Evolutionary conservation across 192 early-diverging fungal species (phyloP), one percentile per base, ranked within the genome.

Genomic region (Backusella luteola): DNA sequence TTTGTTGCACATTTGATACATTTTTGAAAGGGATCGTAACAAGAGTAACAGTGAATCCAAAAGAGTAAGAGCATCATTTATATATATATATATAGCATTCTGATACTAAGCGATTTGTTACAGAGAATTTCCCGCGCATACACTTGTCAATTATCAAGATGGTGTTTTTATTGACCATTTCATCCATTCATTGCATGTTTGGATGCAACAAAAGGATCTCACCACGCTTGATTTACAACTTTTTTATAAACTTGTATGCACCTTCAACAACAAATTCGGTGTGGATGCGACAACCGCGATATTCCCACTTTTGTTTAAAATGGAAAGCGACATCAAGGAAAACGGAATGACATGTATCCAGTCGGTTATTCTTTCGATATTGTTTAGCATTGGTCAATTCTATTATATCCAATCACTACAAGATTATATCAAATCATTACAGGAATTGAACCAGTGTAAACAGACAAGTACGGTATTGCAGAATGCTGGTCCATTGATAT

Each of bases 241-340:
- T n/a, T 49, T 75, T 23, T 76, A 73, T 44, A 21, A 71, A 17
- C 32, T 80, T 7, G 7, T 80, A 3, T 72, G 70, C 15, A 63
- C 36, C 6, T 56, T 80, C 19, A 67, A 71, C 3, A 38, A 70
- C 9, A 75, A 68, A 19, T 80, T 80, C 39, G 75, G 75, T 46
- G 36, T 75, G 14, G 75, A 80, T 59, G 79, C 74, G 15, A 80
- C 79, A 7, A 76, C 76, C 46, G 42, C 59, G 6, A 15, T 59
- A 0, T 29, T 80, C 21, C 70, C 79, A 34, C 42, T 80, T 11
- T 36, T 80, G 6, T 80, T 80, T 66, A 71, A 76, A 34, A 19
- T 80, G 19, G 74, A 80, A 69, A 41, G 26, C 36, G 52, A 76
- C 39, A 42, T 67, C n/a, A 56, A 71, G 29, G 41, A 76, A 67